Conservation (phyloP, 768 basidiomycete species). For the Termitomyces sp. region DNA sequence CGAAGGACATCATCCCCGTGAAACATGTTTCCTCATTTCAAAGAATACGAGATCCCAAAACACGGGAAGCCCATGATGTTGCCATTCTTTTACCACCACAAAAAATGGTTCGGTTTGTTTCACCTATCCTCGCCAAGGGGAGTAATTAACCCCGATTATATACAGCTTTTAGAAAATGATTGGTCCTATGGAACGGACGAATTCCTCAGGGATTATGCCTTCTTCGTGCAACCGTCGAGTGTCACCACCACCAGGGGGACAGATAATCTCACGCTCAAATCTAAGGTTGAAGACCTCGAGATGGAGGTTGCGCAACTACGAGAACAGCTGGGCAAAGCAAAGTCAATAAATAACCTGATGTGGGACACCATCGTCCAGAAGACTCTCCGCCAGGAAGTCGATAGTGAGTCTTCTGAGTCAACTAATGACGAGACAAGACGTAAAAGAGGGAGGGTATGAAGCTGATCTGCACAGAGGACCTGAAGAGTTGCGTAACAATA, state of each 20-base stretch:
- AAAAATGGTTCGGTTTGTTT: slow-evolving; percentile 30
- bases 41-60: slow-evolving; percentile 60
- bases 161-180: slow-evolving; percentile 27
- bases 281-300: slow-evolving; percentile 64
- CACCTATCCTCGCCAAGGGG: neutral
- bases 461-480: neutral
- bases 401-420: slow-evolving; percentile 12
- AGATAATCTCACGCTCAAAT: slow-evolving; percentile 38
- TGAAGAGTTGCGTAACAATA: neutral
- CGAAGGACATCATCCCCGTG: slow-evolving; percentile 58
- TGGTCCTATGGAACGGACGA: slow-evolving; percentile 44
- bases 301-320: slow-evolving; percentile 60
- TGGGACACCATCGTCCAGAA: slow-evolving; percentile 82
- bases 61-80: slow-evolving; percentile 67
- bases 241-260: slow-evolving; percentile 19
- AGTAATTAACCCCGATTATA: neutral
- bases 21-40: slow-evolving; percentile 68
- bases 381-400: slow-evolving; percentile 35
- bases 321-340: slow-evolving; percentile 74
- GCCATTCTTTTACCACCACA: slow-evolving; percentile 51
- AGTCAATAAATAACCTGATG: slow-evolving; percentile 90
- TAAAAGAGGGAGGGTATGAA: slow-evolving; percentile 24
- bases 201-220: slow-evolving; percentile 59
- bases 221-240: slow-evolving; percentile 48
- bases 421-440: slow-evolving; percentile 19